These are phyloP conservation scores for Oryza punctata DNA, from an alignment of 176 grass and related monocot genomes.

Conservation along the genomic window DNA sequence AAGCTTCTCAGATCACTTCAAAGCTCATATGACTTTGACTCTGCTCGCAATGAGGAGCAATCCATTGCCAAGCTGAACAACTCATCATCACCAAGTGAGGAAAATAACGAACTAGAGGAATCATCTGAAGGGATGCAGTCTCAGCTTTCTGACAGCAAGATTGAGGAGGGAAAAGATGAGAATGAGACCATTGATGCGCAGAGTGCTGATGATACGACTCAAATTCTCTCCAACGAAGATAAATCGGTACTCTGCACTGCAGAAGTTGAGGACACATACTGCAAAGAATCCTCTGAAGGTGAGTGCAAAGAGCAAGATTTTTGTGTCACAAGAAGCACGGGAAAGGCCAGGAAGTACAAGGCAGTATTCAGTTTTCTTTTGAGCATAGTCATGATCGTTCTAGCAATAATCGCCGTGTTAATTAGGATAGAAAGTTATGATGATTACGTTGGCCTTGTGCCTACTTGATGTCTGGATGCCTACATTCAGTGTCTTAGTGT, in stretches of 20 bases:
- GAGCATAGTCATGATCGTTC: slow-evolving; percentile 41
- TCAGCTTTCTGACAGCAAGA: slow-evolving; percentile 41
- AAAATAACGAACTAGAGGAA: slow-evolving; percentile 16
- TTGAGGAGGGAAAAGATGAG: slow-evolving; percentile 40
- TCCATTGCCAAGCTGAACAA: background rate
- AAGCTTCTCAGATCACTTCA: slow-evolving; percentile 76
- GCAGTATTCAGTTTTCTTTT: slow-evolving; percentile 32
- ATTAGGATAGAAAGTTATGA: slow-evolving; percentile 51
- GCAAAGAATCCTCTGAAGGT: slow-evolving; percentile 27
- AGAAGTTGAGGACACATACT: slow-evolving; percentile 39
- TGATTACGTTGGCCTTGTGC: slow-evolving; percentile 57
- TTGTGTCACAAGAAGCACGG: slow-evolving; percentile 12
- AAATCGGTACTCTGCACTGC: slow-evolving; percentile 50
- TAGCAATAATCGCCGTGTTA: slow-evolving; percentile 40
- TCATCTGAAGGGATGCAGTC: slow-evolving; percentile 35
- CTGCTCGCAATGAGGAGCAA: slow-evolving; percentile 15
- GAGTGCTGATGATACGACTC: background rate
- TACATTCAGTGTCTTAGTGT: background rate
- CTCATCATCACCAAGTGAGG: background rate
- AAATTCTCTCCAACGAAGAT: slow-evolving; percentile 34
- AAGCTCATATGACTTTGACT: slow-evolving; percentile 50
- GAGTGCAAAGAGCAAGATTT: slow-evolving; percentile 25
- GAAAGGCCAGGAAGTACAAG: slow-evolving; percentile 30
- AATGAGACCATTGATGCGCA: slow-evolving; percentile 20
- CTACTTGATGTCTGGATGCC: slow-evolving; percentile 50